These are phyloP conservation scores for Pseudozyma sp. DNA, from an alignment of 1,284 basidiomycete genomes.

Conservation along the genomic window DNA sequence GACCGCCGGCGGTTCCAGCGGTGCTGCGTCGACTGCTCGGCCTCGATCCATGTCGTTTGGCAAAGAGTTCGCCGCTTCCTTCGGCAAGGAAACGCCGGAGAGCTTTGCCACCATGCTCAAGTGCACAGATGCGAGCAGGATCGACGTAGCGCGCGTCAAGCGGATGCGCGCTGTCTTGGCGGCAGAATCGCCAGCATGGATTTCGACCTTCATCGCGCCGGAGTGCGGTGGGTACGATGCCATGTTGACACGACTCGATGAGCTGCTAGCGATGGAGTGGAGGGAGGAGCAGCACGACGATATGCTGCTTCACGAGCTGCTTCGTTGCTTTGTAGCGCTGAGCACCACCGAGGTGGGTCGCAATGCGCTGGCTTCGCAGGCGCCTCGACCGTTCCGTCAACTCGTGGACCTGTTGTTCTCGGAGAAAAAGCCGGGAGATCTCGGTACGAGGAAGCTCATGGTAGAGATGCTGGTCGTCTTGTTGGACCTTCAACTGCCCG, in stretches of 20 bases:
- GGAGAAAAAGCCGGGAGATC: conserved; percentile 96
- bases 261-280: conserved; percentile 95
- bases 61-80: conserved; percentile 29
- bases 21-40: conserved; percentile 6
- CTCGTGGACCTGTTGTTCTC: conserved; percentile 87
- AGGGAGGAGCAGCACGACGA: conserved; percentile 98
- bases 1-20: conserved; percentile 8
- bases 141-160: conserved; percentile 51
- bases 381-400: conserved; percentile 86
- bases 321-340: conserved; percentile 92
- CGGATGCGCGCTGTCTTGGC: conserved; percentile 63
- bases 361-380: conserved; percentile 80
- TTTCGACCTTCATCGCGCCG: conserved; percentile 83
- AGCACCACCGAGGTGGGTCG: conserved; percentile 82
- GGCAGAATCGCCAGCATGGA: conserved; percentile 76
- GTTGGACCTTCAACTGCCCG: conserved; percentile 60
- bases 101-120: conserved; percentile 57
- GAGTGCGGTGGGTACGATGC: conserved; percentile 81
- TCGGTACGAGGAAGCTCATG: conserved; percentile 88
- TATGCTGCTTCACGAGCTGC: conserved; percentile 87
- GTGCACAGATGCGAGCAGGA: conserved; percentile 38
- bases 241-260: conserved; percentile 85
- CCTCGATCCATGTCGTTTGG: conserved; percentile 44
- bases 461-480: conserved; percentile 78
- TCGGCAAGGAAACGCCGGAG: conserved; percentile 47